Evolutionary conservation across 352 stramenopile genomes (phyloP).

Genomic region (Pythium myriotylum): DNA sequence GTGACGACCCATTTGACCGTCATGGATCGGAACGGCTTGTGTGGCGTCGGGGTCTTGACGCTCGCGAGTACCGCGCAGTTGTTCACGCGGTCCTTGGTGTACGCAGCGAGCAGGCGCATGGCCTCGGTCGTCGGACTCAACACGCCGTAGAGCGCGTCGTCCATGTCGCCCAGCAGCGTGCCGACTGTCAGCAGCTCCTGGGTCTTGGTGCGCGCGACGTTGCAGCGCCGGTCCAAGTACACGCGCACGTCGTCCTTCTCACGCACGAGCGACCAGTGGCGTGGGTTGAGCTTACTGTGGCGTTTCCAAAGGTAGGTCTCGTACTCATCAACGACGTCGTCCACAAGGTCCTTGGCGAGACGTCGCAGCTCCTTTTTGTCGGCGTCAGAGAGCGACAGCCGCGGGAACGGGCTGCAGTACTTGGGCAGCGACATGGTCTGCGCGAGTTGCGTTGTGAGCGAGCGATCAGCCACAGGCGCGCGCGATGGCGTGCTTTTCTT

Average conservation of each 20-base stretch:
- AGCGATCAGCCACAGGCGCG: neutral
- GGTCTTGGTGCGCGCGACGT: conserved; percentile 1
- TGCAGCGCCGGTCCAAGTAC: conserved; percentile 41
- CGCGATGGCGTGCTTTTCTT: neutral
- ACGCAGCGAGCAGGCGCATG: conserved; percentile 54
- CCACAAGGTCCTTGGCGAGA: conserved; percentile 47
- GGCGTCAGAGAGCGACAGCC: conserved; percentile 38
- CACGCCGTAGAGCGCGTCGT: conserved; percentile 67
- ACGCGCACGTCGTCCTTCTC: conserved; percentile 49
- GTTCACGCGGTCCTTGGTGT: conserved; percentile 46
- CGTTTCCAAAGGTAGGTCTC: conserved; percentile 49
- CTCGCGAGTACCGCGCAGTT: conserved; percentile 54
- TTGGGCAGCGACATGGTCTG: conserved; percentile 22
- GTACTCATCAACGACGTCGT: conserved; percentile 54
- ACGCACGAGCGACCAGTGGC: conserved; percentile 57
- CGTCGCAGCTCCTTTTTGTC: conserved; percentile 45
- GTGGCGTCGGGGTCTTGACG: conserved; percentile 39
- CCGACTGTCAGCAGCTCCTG: conserved; percentile 32
- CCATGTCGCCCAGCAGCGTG: conserved; percentile 48
- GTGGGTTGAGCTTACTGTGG: conserved; percentile 40
- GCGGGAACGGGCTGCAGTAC: conserved; percentile 54
- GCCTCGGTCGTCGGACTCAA: conserved; percentile 37
- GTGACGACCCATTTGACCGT: conserved; percentile 67
- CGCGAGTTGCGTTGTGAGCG: neutral
- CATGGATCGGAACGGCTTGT: conserved; percentile 53